Conservation (phyloP, 2,329 filamentous ascomycete genomes). For the Teratosphaeria viscida region DNA sequence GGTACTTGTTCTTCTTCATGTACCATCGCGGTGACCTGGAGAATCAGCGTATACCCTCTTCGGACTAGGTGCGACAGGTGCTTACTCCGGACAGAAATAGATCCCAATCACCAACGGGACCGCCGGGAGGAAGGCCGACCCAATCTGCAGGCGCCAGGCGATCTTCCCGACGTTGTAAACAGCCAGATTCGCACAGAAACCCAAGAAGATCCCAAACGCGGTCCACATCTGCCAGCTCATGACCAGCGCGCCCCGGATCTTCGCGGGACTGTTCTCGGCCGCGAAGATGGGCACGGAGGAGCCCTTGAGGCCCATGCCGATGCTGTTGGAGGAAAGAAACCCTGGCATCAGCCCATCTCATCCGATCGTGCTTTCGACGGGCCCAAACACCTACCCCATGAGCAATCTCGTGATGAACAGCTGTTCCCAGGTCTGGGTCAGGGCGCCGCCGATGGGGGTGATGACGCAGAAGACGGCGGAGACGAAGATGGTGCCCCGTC, state of each 20-base stretch:
- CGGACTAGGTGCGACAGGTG: slow-evolving; percentile 1
- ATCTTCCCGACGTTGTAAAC: slow-evolving; percentile 13
- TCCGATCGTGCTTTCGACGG: background rate
- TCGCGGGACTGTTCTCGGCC: slow-evolving; percentile 27
- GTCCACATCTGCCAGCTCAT: slow-evolving; percentile 39
- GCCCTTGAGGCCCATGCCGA: slow-evolving; percentile 35
- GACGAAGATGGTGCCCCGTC: slow-evolving; percentile 30
- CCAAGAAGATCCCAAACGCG: slow-evolving; percentile 37
- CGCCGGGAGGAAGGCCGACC: slow-evolving; percentile 30
- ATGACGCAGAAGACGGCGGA: slow-evolving; percentile 49
- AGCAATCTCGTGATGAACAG: slow-evolving; percentile 11
- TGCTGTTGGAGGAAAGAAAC: slow-evolving; percentile 10
- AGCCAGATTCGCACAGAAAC: slow-evolving; percentile 26
- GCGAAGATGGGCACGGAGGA: slow-evolving; percentile 35
- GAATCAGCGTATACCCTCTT: background rate
- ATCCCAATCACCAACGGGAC: slow-evolving; percentile 23
- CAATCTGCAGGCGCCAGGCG: slow-evolving; percentile 22
- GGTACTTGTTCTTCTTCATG: slow-evolving; percentile 29
- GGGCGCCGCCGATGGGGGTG: slow-evolving; percentile 47
- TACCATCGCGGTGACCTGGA: slow-evolving; percentile 19
- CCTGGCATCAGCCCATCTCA: slow-evolving; percentile 19
- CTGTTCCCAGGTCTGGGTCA: slow-evolving; percentile 44
- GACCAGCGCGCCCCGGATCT: slow-evolving; percentile 33
- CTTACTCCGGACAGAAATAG: slow-evolving; percentile 35
- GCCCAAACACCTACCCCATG: background rate